These are phyloP conservation scores for Exophiala calicioides DNA, from an alignment of 2,329 filamentous ascomycete species.

Conservation along the genomic window DNA sequence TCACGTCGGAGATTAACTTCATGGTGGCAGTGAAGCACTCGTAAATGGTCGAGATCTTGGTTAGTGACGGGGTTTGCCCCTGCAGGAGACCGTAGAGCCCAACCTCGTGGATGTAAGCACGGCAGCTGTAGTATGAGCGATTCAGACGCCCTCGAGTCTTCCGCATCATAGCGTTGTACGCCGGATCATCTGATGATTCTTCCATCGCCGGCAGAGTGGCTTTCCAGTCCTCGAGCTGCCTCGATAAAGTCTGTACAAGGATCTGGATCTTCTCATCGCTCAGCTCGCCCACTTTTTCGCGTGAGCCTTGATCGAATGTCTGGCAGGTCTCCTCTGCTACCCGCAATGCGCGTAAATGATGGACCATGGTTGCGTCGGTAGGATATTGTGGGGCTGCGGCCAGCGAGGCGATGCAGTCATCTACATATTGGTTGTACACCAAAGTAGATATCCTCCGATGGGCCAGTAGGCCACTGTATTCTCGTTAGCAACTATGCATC, in stretches of 20 bases:
- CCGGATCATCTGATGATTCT: too few relatives aligned
- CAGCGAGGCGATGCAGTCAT: slow-evolving; percentile 17
- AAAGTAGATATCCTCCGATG: slow-evolving; percentile 6
- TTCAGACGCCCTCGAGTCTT: slow-evolving; percentile 2
- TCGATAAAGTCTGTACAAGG: slow-evolving; percentile 9
- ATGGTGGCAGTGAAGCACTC: slow-evolving; percentile 18
- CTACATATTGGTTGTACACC: slow-evolving; percentile 15
- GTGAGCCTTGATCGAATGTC: slow-evolving; percentile 18
- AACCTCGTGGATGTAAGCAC: slow-evolving; percentile 19
- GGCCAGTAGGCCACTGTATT: slow-evolving; percentile 7
- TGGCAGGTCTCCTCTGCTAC: slow-evolving; percentile 13
- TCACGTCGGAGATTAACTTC: slow-evolving; percentile 10
- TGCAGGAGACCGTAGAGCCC: slow-evolving; percentile 21
- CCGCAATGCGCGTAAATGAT: slow-evolving; percentile 4
- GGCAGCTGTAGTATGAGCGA: slow-evolving; percentile 1
- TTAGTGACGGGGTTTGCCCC: slow-evolving; percentile 14
- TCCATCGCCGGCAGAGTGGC: slow-evolving; percentile 4
- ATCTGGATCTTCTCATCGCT: slow-evolving; percentile 19
- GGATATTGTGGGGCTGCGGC: slow-evolving; percentile 17
- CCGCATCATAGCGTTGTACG: background rate
- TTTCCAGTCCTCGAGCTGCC: slow-evolving; percentile 13
- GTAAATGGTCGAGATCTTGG: slow-evolving; percentile 18
- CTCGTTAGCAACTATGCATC: slow-evolving; percentile 1
- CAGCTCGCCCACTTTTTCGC: slow-evolving; percentile 15
- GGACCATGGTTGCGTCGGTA: slow-evolving; percentile 11